Evolutionary conservation across 1,284 basidiomycete species (phyloP).

Genomic region (Trichosporon coremiiforme): DNA sequence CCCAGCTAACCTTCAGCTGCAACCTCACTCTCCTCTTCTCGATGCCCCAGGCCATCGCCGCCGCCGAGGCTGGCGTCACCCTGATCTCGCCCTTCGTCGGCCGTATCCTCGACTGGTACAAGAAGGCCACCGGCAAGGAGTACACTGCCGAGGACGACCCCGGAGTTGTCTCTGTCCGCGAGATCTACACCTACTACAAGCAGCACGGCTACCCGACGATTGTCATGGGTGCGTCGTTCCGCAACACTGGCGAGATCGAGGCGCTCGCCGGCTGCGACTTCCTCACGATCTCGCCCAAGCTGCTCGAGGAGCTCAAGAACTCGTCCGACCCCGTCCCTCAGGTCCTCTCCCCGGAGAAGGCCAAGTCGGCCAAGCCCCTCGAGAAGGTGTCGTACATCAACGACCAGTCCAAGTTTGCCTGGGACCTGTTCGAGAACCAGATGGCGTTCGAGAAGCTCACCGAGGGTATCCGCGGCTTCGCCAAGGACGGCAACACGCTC

Average conservation of each 20-base stretch:
- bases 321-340: constrained; percentile 75
- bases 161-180: constrained; percentile 93
- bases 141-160: constrained; percentile 87
- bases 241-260: constrained; percentile 91
- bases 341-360: constrained; percentile 73
- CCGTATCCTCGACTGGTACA: constrained; percentile 96
- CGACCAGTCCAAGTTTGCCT: constrained; percentile 94
- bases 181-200: constrained; percentile 96
- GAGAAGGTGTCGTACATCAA: constrained; percentile 84
- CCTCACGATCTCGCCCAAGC: constrained; percentile 87
- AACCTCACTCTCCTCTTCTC: constrained; percentile 99
- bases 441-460: constrained; percentile 96
- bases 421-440: constrained; percentile 82
- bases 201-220: constrained; percentile 98
- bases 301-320: constrained; percentile 90
- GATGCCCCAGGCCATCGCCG: constrained; percentile 96
- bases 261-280: constrained; percentile 94
- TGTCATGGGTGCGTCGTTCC: constrained; percentile 99
- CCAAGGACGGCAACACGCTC: constrained; percentile 88
- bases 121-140: constrained; percentile 77
- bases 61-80: constrained; percentile 96
- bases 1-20: constrained; percentile 65
- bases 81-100: constrained; percentile 99
- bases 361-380: constrained; percentile 63
- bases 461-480: constrained; percentile 97